Base-by-base conservation (phyloP, 1,284 basidiomycete genomes). In the Rhizoctonia solani region DNA sequence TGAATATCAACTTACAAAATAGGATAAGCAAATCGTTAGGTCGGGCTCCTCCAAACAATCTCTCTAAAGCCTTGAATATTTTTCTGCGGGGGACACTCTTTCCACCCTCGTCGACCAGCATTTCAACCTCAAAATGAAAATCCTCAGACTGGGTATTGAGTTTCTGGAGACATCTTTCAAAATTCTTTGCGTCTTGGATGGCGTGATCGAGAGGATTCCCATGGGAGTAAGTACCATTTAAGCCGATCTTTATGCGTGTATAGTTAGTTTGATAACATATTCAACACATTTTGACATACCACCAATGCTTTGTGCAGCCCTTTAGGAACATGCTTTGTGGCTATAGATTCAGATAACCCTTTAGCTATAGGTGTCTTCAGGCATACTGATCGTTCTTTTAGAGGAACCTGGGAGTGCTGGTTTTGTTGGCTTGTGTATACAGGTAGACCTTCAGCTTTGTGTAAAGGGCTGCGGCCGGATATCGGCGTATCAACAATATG, bases 281-380 rank as follows among this genome's bases (percentile, higher is more conserved):
- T 4, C 16, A 13, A 2, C 23, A 16, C 37, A n/a, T 14, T 5
- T 23, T 21, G 30, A 39, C 47, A n/a, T 32, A 63, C 58, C 19
- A 52, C 14, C n/a, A 63, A 14, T 27, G 58, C 58, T 34, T 63
- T 63, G 16, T 52, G n/a, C 44, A n/a, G n/a, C n/a, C n/a, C n/a
- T n/a, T 46, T 9, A 11, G 44, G n/a, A 11, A 5, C 13, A 11
- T 19, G 44, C 44, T 6, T 19, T 46, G 11, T 39, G 37, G 37
- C 37, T 16, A 39, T 16, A 39, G 37, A 16, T 16, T 16, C 9
- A 14, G 8, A 19, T 14, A 11, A 46, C 13, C 44, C 44, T 19
- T 46, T 46, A 46, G 44, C 6, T 19, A 9, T 9, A 19, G 44
- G 44, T 19, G 44, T 19, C 9, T 21, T 21, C 8, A 21, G 21